Base-by-base conservation (phyloP, 192 early-diverging fungal genomes). In the Allomyces macrogynus region DNA sequence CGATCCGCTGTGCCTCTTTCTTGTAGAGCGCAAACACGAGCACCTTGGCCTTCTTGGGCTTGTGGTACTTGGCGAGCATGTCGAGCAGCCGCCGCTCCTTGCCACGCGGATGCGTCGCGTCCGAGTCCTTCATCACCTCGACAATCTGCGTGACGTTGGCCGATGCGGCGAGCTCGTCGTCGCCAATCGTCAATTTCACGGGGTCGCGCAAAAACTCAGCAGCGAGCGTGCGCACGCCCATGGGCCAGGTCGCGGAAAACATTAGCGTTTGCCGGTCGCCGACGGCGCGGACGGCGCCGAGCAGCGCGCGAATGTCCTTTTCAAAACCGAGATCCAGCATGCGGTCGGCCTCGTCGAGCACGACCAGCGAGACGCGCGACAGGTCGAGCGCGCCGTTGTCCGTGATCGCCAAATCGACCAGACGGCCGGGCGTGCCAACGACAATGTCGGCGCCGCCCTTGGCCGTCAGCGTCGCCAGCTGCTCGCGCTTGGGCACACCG, bases 241-340 rank as follows among this genome's bases (percentile, higher is more conserved):
- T 94, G 32, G 96, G 96, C 94, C 94, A 99, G 5, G 96, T 99
- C 14, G 96, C 96, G 73, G 89, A 92, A 91, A 93, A 99, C 91
- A 99, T 93, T 60, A 99, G 82, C 23, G 94, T 99, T 73, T 99
- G 96, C 66, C 96, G 80, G 68, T 99, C 94, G 49, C 20, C 20
- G 16, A 20, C 20, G 42, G 93, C 94, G 5, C 93, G 84, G 74
- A 96, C 95, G 74, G 92, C 92, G 65, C 92, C 90, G 12, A 99
- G 91, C 68, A 98, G 94, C 73, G 92, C 91, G 67, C 93, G 86
- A 72, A 98, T 94, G 74, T 98, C 93, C 61, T 90, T 90, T 77
- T 98, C 95, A 70, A 95, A 96, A 67, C 95, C 93, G 93, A 98
- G 96, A 73, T 98, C 95, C 66, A 98, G 75, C 95, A 95, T 95